phyloP scores from a whole-genome alignment of 2,329 filamentous ascomycete species.

The Lachnellula occidentalis region DNA sequence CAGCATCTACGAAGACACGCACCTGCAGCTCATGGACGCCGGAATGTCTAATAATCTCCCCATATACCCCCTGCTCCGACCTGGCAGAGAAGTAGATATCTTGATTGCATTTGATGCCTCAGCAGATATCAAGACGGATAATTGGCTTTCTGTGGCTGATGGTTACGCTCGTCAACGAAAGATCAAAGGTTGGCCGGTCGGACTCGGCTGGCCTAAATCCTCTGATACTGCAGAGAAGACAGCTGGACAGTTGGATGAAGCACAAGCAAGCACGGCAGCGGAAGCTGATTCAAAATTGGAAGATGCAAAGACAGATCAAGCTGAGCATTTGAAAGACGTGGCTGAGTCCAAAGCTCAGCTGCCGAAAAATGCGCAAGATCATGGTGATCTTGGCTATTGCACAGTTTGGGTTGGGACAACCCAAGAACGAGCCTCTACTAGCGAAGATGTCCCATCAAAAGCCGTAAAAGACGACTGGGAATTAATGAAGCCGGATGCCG shows the following conservation, averaged over 20 bases:
- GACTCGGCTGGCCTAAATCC: conserved; percentile 81
- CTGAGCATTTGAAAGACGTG: conserved; percentile 31
- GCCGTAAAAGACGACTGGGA: conserved; percentile 58
- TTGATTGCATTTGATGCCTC: conserved; percentile 92
- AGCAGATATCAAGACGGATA: conserved; percentile 83
- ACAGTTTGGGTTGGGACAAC: conserved; percentile 91
- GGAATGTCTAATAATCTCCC: conserved; percentile 98
- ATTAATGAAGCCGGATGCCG: conserved; percentile 70
- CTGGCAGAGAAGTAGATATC: conserved; percentile 82
- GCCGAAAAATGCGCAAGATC: conserved; percentile 30
- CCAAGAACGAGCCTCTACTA: conserved; percentile 58
- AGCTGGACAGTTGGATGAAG: conserved; percentile 59
- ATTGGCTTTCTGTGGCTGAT: conserved; percentile 92
- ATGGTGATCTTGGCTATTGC: conserved; percentile 75
- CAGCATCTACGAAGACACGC: conserved; percentile 63
- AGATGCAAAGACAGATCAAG: conserved; percentile 49
- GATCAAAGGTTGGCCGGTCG: conserved; percentile 90
- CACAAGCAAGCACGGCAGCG: conserved; percentile 50
- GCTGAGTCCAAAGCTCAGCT: conserved; percentile 21
- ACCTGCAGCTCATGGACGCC: conserved; percentile 88
- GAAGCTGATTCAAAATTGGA: conserved; percentile 60
- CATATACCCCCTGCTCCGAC: conserved; percentile 87
- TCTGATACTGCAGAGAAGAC: conserved; percentile 54
- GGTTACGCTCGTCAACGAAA: conserved; percentile 87
- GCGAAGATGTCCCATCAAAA: conserved; percentile 45